phyloP scores from a whole-genome alignment of 2,329 filamentous ascomycete genomes.

The Penicillium sp. region DNA sequence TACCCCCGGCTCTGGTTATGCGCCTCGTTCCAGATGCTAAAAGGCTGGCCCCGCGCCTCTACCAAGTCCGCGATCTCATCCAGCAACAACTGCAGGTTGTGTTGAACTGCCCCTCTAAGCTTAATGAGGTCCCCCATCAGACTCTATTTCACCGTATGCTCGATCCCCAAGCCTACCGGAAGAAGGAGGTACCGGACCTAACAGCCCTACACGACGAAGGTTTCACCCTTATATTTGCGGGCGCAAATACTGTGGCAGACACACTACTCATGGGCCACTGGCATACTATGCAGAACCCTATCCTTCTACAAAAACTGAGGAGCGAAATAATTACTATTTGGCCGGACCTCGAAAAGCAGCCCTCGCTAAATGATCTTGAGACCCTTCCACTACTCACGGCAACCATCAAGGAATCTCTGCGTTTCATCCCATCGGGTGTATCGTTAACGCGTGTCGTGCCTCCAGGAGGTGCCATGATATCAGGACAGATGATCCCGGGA shows the following conservation, averaged over 20 bases:
- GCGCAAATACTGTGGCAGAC: conserved; percentile 10
- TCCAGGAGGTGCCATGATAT: neutral
- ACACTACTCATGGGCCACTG: conserved; percentile 10
- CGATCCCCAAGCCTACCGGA: neutral
- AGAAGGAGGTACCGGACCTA: neutral
- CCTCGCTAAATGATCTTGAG: neutral
- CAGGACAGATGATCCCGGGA: neutral
- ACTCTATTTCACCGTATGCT: neutral
- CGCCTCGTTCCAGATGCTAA: neutral
- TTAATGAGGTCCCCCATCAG: neutral
- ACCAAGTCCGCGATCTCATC: neutral
- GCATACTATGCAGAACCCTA: conserved; percentile 1
- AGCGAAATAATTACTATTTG: neutral
- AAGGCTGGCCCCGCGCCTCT: neutral
- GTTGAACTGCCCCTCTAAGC: neutral
- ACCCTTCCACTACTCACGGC: neutral
- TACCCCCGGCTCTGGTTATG: neutral
- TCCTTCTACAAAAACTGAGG: neutral
- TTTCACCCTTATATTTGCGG: conserved; percentile 12
- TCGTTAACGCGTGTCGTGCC: neutral
- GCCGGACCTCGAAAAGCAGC: neutral
- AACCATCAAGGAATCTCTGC: neutral
- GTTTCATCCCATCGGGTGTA: neutral
- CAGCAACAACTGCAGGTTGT: neutral
- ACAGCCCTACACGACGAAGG: conserved; percentile 10